Evolutionary conservation across 2,329 filamentous ascomycete genomes (phyloP).

Genomic region (Claviceps maximensis): DNA sequence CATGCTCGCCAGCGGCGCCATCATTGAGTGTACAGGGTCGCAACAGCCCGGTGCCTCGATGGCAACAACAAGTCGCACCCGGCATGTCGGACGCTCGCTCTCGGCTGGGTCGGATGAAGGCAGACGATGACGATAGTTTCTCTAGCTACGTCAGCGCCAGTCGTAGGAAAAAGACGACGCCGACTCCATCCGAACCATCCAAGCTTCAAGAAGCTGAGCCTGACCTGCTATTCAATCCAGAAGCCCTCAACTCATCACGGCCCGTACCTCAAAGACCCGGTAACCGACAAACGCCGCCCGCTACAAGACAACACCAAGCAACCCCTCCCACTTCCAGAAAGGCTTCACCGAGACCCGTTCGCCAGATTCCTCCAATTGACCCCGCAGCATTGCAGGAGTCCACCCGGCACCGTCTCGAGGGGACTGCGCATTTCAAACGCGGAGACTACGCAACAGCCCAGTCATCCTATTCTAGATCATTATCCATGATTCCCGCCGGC

Average conservation of each 20-base stretch:
- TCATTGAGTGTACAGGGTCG: constrained; percentile 31
- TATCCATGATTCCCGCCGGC: constrained; percentile 57
- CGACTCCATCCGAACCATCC: constrained; percentile 28
- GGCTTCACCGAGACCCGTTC: constrained; percentile 34
- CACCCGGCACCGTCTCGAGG: constrained; percentile 63
- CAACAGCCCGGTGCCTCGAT: constrained; percentile 37
- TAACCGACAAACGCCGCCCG: constrained; percentile 20
- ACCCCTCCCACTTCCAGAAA: constrained; percentile 23
- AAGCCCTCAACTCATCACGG: constrained; percentile 22
- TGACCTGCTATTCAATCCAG: constrained; percentile 49
- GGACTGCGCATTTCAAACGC: constrained; percentile 82
- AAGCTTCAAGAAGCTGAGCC: constrained; percentile 28
- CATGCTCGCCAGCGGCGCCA: constrained; percentile 33
- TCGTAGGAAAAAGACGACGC: constrained; percentile 56
- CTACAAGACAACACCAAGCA: constrained; percentile 15
- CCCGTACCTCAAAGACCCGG: constrained; percentile 23
- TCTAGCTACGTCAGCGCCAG: constrained; percentile 82
- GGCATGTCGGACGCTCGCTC: constrained; percentile 24
- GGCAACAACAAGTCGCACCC: constrained; percentile 39
- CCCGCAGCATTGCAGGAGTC: constrained; percentile 59
- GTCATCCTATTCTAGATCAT: constrained; percentile 63
- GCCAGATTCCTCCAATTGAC: constrained; percentile 54
- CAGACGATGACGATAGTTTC: constrained; percentile 53
- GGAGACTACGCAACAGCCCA: constrained; percentile 87
- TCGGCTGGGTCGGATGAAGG: constrained; percentile 53